phyloP scores from a whole-genome alignment of 2,329 filamentous ascomycete species.

The Pseudogymnoascus sp. region DNA sequence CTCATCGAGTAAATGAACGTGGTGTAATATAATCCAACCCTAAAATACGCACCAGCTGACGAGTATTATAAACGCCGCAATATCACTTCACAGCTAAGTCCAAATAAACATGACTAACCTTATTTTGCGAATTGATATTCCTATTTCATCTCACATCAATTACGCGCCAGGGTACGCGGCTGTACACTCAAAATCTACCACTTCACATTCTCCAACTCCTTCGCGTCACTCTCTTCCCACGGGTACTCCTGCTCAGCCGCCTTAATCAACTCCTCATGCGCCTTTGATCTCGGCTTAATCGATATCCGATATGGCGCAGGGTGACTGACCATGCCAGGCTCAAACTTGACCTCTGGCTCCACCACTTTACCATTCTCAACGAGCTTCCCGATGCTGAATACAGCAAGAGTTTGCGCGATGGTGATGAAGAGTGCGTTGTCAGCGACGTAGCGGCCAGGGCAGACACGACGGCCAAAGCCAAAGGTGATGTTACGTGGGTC shows the following conservation, averaged over 20 bases:
- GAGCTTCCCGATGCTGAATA: conserved; percentile 35
- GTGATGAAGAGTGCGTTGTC: conserved; percentile 16
- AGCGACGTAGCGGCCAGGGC: conserved; percentile 11
- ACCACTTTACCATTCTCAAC: conserved; percentile 31
- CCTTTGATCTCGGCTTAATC: conserved; percentile 29
- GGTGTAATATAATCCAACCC: too few relatives aligned
- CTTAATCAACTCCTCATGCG: conserved; percentile 28
- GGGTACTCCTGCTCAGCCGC: conserved; percentile 29
- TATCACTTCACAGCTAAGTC: neutral
- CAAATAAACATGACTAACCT: neutral
- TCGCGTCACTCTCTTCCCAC: conserved; percentile 32
- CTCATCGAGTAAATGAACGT: too few relatives aligned
- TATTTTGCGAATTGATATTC: neutral
- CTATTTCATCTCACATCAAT: neutral
- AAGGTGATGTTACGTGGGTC: conserved; percentile 10
- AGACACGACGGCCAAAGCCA: conserved; percentile 18
- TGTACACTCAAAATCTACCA: conserved; percentile 1
- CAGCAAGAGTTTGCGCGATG: conserved; percentile 36
- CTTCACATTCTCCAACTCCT: conserved; percentile 14
- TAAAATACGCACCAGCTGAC: too few relatives aligned
- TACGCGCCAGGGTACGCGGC: neutral
- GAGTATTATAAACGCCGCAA: neutral
- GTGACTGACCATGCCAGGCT: conserved; percentile 31
- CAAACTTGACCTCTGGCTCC: conserved; percentile 25
- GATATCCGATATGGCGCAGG: conserved; percentile 29